Percentiles rank a stretch among this genome's conserved stretches.
phyloP scores from a whole-genome alignment of 2,329 filamentous ascomycete genomes.

The Thelonectria blattea region DNA sequence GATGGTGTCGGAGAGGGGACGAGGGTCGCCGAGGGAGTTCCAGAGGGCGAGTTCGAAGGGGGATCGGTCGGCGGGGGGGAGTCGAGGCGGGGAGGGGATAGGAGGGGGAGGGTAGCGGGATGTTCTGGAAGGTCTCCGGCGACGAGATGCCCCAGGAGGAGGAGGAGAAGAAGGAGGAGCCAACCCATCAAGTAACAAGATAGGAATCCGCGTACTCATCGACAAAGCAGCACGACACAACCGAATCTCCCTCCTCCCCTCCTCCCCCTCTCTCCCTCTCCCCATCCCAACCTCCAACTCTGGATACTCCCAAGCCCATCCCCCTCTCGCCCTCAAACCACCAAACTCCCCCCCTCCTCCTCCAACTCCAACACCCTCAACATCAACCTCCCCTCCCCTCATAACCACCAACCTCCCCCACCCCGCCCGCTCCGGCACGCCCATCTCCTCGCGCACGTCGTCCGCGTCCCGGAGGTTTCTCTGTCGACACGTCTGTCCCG shows the following conservation, averaged over 20 bases:
- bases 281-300: constrained; percentile 21
- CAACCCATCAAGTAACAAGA: constrained; percentile 34
- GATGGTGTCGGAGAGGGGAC: constrained; percentile 26
- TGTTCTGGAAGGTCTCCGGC: constrained; percentile 12
- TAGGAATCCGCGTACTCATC: constrained; percentile 28
- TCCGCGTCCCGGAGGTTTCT: constrained; percentile 24
- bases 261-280: neutral
- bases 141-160: constrained; percentile 7
- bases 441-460: constrained; percentile 30
- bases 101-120: neutral
- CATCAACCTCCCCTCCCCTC: constrained; percentile 29
- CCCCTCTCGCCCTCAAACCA: neutral
- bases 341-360: constrained; percentile 23
- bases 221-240: constrained; percentile 33
- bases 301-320: constrained; percentile 37
- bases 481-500: constrained; percentile 29
- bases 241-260: constrained; percentile 24
- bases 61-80: constrained; percentile 15
- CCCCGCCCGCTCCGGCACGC: constrained; percentile 22
- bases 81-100: neutral
- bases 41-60: constrained; percentile 30
- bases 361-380: constrained; percentile 26
- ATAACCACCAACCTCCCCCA: constrained; percentile 34
- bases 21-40: constrained; percentile 25
- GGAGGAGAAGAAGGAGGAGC: constrained; percentile 13